Evolutionary conservation across 2,329 filamentous ascomycete species (phyloP).

Genomic region (Phyllosticta ampelicida): DNA sequence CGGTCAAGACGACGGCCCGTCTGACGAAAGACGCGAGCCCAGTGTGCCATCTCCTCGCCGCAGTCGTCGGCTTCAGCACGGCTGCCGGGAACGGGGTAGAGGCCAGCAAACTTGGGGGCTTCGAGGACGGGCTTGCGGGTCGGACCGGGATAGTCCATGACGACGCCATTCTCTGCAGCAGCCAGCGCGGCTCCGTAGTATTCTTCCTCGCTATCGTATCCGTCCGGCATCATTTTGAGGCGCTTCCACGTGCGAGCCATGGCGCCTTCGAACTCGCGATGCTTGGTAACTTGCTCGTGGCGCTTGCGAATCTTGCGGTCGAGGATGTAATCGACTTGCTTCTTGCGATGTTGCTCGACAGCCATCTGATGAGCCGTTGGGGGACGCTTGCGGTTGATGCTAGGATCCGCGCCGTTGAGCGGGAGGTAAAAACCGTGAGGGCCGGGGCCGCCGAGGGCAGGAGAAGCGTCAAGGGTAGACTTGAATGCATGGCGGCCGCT

Average conservation of each 20-base stretch:
- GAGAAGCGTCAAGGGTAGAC: constrained; percentile 12
- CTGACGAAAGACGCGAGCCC: constrained; percentile 55
- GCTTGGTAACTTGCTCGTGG: constrained; percentile 53
- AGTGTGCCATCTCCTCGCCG: constrained; percentile 60
- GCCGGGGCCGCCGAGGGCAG: constrained; percentile 33
- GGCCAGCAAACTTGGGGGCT: constrained; percentile 37
- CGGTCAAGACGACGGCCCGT: constrained; percentile 54
- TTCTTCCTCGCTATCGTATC: constrained; percentile 38
- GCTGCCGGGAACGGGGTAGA: constrained; percentile 44
- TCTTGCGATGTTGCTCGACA: constrained; percentile 65
- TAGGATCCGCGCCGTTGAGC: constrained; percentile 37
- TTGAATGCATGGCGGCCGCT: constrained; percentile 19
- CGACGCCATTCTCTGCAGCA: constrained; percentile 17
- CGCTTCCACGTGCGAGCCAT: constrained; percentile 57
- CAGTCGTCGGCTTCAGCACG: constrained; percentile 56
- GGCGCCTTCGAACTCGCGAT: constrained; percentile 53
- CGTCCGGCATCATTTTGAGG: constrained; percentile 38
- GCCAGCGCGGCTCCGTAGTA: constrained; percentile 10
- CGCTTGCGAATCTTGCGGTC: constrained; percentile 60
- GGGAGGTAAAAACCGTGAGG: constrained; percentile 41
- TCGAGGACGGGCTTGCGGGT: constrained; percentile 14
- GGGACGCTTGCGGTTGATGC: constrained; percentile 52
- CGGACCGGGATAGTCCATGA: constrained; percentile 7
- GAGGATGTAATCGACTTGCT: constrained; percentile 72
- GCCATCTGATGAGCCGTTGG: constrained; percentile 74